Conservation (phyloP, 2,329 filamentous ascomycete genomes). For the Claviceps capensis region DNA sequence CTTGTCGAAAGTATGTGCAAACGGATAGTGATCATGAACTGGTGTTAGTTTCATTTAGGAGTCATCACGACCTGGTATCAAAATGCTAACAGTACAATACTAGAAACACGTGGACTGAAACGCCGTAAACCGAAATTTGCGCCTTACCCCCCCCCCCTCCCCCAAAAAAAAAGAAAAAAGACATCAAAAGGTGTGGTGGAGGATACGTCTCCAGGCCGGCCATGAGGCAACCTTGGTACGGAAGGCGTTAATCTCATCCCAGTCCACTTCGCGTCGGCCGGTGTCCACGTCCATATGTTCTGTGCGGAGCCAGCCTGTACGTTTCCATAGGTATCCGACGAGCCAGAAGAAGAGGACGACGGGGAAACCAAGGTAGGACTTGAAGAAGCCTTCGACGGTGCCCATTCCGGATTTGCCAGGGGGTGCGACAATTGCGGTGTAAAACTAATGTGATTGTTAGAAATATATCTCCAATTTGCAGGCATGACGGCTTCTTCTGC, state of each 20-base stretch:
- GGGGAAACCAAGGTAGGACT: conserved; percentile 38
- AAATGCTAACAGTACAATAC: conserved; percentile 9
- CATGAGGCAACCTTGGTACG: conserved; percentile 33
- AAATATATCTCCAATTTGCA: background rate
- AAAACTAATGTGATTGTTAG: conserved; percentile 24
- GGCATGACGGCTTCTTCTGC: background rate
- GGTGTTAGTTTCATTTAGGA: background rate
- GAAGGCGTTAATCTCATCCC: conserved; percentile 46
- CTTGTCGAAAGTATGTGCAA: no score
- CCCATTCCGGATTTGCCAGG: conserved; percentile 19
- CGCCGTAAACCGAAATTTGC: background rate
- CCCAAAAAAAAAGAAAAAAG: background rate
- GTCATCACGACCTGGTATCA: conserved; percentile 12
- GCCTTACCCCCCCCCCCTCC: background rate
- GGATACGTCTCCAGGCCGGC: conserved; percentile 35
- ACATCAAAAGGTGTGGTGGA: conserved; percentile 24
- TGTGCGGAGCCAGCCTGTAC: conserved; percentile 42
- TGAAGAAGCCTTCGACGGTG: conserved; percentile 39
- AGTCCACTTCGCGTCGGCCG: conserved; percentile 51
- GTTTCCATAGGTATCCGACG: conserved; percentile 52
- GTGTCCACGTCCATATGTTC: conserved; percentile 54
- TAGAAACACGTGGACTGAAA: background rate
- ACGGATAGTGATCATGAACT: no score
- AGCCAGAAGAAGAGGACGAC: conserved; percentile 43
- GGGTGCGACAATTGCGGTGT: conserved; percentile 30